Evolutionary conservation across 2,329 filamentous ascomycete species (phyloP).

Genomic region (Cryoendolithus antarcticus): DNA sequence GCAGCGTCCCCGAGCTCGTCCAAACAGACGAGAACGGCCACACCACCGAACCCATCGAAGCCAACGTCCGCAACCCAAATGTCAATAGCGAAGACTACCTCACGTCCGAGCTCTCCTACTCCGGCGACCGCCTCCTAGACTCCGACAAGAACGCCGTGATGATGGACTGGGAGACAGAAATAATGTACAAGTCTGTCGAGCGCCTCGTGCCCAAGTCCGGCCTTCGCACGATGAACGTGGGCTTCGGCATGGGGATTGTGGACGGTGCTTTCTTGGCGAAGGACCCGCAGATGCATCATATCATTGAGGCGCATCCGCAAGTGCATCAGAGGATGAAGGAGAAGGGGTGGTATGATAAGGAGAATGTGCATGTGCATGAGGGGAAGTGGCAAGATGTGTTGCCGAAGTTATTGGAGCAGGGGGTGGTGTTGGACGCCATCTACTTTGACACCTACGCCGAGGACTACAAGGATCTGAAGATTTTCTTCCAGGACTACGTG

Average conservation of each 20-base stretch:
- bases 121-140: constrained; percentile 33
- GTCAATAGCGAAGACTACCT: constrained; percentile 38
- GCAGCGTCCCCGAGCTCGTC: constrained; percentile 14
- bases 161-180: constrained; percentile 41
- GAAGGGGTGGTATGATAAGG: constrained; percentile 36
- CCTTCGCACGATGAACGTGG: constrained; percentile 37
- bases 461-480: constrained; percentile 71
- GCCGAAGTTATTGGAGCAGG: constrained; percentile 31
- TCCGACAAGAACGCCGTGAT: constrained; percentile 39
- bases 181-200: constrained; percentile 36
- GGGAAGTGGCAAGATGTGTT: constrained; percentile 39
- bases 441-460: constrained; percentile 99
- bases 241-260: constrained; percentile 41
- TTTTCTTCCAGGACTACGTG: constrained; percentile 81
- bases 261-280: constrained; percentile 35
- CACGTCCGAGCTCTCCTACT: constrained; percentile 35
- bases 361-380: constrained; percentile 36
- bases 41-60: constrained; percentile 12
- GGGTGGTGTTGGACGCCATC: constrained; percentile 40
- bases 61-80: constrained; percentile 20
- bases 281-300: constrained; percentile 34
- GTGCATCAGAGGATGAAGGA: constrained; percentile 34
- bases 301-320: constrained; percentile 40
- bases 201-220: constrained; percentile 27
- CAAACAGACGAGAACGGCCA: constrained; percentile 16